A percentile compares a stretch with the other conserved stretches of the same genome.
phyloP scores from a whole-genome alignment of 768 basidiomycete species.

The Butyriboletus loyo region DNA sequence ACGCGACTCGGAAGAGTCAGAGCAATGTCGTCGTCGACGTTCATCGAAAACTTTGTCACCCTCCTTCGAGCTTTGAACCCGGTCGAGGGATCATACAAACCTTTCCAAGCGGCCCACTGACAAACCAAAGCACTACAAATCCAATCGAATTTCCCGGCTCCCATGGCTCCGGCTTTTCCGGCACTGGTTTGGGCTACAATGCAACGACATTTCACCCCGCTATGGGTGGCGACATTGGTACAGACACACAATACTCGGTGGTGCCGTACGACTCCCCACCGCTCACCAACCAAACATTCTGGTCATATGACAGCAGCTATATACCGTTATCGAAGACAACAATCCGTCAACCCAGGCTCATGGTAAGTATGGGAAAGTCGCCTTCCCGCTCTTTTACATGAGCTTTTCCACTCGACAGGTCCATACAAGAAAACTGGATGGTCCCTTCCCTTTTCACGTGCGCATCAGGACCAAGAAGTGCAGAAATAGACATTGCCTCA shows the following conservation, averaged over 20 bases:
- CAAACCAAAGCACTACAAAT: neutral
- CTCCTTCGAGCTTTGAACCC: slow-evolving; percentile 8
- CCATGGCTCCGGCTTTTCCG: neutral
- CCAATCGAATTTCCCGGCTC: neutral
- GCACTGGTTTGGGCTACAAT: neutral
- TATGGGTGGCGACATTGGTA: neutral
- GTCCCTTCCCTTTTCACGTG: slow-evolving; percentile 61
- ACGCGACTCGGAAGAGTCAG: neutral
- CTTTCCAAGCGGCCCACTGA: neutral
- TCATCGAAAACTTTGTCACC: neutral
- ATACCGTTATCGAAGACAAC: slow-evolving; percentile 22
- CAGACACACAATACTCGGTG: slow-evolving; percentile 3
- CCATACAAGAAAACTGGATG: slow-evolving; percentile 77
- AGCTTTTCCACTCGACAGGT: slow-evolving; percentile 37
- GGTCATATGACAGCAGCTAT: slow-evolving; percentile 16
- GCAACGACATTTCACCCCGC: neutral
- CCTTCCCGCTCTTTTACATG: neutral
- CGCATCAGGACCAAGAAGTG: slow-evolving; percentile 46
- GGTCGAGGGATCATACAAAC: slow-evolving; percentile 13
- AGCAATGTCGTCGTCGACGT: slow-evolving; percentile 5
- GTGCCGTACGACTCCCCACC: slow-evolving; percentile 9
- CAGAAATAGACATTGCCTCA: slow-evolving; percentile 65
- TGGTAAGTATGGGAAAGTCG: slow-evolving; percentile 1
- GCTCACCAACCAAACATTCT: slow-evolving; percentile 6
- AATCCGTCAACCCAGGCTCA: slow-evolving; percentile 22